phyloP scores from a whole-genome alignment of 2,329 filamentous ascomycete genomes.

The Ophiostoma australiae region DNA sequence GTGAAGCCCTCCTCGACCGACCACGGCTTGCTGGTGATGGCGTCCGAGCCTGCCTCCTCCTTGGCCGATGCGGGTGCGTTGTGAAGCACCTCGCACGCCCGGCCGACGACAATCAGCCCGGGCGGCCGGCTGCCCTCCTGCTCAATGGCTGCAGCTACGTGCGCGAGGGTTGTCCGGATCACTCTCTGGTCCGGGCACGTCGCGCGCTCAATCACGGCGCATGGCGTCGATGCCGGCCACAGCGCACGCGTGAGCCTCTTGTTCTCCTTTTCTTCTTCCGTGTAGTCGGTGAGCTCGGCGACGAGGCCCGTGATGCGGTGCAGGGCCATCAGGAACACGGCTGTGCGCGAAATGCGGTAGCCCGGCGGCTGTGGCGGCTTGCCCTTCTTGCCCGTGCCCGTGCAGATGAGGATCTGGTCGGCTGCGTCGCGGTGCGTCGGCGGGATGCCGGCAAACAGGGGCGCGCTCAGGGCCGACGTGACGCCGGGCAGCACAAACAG shows the following conservation, averaged over 20 bases:
- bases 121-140: constrained; percentile 85
- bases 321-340: constrained; percentile 92
- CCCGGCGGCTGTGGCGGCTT: constrained; percentile 74
- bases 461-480: constrained; percentile 79
- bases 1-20: constrained; percentile 27
- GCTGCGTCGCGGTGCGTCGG: constrained; percentile 83
- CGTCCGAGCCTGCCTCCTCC: neutral
- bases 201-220: constrained; percentile 87
- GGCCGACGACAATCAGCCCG: constrained; percentile 78
- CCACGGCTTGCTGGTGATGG: constrained; percentile 23
- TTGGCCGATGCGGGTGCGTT: constrained; percentile 29
- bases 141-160: constrained; percentile 78
- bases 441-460: constrained; percentile 82
- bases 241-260: constrained; percentile 37
- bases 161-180: constrained; percentile 76
- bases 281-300: constrained; percentile 57
- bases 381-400: constrained; percentile 89
- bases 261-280: constrained; percentile 31
- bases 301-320: constrained; percentile 76
- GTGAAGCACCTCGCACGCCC: constrained; percentile 74
- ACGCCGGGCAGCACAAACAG: constrained; percentile 75
- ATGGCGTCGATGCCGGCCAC: constrained; percentile 77
- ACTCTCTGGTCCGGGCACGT: constrained; percentile 93
- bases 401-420: constrained; percentile 94
- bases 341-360: constrained; percentile 70